Base-by-base conservation (phyloP, 2,329 filamentous ascomycete species). In the Talaromyces sp. region DNA sequence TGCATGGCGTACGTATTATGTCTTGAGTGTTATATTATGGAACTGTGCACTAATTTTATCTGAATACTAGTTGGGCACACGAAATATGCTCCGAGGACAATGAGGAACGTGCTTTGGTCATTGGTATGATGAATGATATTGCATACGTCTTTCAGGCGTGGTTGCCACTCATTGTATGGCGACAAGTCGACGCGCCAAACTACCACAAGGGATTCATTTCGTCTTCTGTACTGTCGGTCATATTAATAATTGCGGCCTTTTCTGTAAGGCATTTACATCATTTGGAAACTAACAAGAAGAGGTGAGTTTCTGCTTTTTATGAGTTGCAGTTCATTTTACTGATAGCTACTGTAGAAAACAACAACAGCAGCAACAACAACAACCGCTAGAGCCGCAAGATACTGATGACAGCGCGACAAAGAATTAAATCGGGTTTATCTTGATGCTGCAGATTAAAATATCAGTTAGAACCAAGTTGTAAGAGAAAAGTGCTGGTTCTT, bases 71-170 rank as follows among this genome's bases (percentile, higher is more conserved):
- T 8, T 84, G 82, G 82, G 78, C 81, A 0, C 80, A 84, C 59
- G 83, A 85, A 64, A 83, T 85, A 23, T 85, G 82, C 62, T 75
- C 79, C 3, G 74, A 74, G 3, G 81, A 87, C 54, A 84, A 87
- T 60, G 87, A 90, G 71, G 87, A 90, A 73, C 78, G 87, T 9
- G 87, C 88, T 0, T 76, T 91, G 4, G 86, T 90, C 0, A 82
- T 87, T 0, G 87, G 80, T 0, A 75, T 79, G 16, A 90, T 90
- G 85, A 90, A 90, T 63, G 83, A 88, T 69, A 82, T 90, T 76
- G 87, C 87, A 0, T 89, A 89, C 63, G 86, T 89, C 1, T 73
- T 91, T 51, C 87, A 90, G 68, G 85, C 87, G 0, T 90, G 87
- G 87, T 70, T 91, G 50, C 88, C 88, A 6, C 78, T 88, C 34